Evolutionary conservation across 2,329 filamentous ascomycete genomes (phyloP).

Genomic region (Aspergillus tanneri): DNA sequence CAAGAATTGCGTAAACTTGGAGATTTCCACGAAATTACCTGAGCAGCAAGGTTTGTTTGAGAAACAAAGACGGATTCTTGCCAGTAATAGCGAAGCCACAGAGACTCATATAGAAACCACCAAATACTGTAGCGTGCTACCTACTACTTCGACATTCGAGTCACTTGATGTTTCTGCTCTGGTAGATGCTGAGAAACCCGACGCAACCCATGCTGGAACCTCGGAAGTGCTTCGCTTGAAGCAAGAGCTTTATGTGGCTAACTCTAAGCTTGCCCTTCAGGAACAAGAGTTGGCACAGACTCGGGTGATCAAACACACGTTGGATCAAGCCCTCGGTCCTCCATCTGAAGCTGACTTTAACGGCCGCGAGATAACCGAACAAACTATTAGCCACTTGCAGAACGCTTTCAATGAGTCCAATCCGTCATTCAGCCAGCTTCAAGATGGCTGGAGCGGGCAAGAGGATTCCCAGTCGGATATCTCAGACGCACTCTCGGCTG

Average conservation of each 20-base stretch:
- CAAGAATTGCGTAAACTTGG: slow-evolving; percentile 21
- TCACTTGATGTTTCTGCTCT: slow-evolving; percentile 8
- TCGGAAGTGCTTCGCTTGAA: slow-evolving; percentile 57
- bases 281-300: slow-evolving; percentile 62
- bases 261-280: slow-evolving; percentile 59
- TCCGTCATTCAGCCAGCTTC: slow-evolving; percentile 42
- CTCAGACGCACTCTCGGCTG: slow-evolving; percentile 43
- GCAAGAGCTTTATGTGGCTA: slow-evolving; percentile 57
- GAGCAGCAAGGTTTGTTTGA: slow-evolving; percentile 65
- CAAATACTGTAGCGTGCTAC: slow-evolving; percentile 20
- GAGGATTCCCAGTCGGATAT: slow-evolving; percentile 48
- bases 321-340: slow-evolving; percentile 58
- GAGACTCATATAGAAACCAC: slow-evolving; percentile 21
- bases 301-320: slow-evolving; percentile 60
- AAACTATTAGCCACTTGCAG: slow-evolving; percentile 52
- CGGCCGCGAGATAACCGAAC: slow-evolving; percentile 50
- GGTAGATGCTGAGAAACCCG: slow-evolving; percentile 14
- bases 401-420: slow-evolving; percentile 54
- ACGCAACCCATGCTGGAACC: slow-evolving; percentile 32
- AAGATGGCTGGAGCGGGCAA: slow-evolving; percentile 45
- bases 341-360: slow-evolving; percentile 54
- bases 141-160: slow-evolving; percentile 18
- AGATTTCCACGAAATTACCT: slow-evolving; percentile 67
- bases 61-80: slow-evolving; percentile 57
- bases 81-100: slow-evolving; percentile 17